Percentiles rank a stretch among this genome's conserved stretches.
Evolutionary conservation across 805 yeast species (phyloP).

Genomic region (Nakazawaea molendinolei): DNA sequence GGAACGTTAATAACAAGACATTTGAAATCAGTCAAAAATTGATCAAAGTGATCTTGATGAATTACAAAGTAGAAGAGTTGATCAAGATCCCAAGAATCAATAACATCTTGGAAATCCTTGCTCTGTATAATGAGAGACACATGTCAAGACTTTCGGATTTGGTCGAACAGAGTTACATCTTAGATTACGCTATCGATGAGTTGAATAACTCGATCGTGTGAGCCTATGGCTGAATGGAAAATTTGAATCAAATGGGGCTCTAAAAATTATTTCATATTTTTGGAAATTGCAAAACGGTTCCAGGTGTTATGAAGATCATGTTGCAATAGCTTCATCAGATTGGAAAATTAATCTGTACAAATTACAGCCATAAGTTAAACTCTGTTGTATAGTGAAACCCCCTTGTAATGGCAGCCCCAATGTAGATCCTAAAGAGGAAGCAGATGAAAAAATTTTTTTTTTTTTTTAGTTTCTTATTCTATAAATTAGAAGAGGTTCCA

Average conservation of each 20-base stretch:
- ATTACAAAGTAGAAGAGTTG: slow-evolving; percentile 48
- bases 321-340: too few relatives aligned
- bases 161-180: slow-evolving; percentile 75
- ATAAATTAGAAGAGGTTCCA: too few relatives aligned
- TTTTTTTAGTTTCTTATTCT: background rate
- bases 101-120: slow-evolving; percentile 61
- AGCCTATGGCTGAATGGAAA: too few relatives aligned
- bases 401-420: too few relatives aligned
- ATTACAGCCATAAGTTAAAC: too few relatives aligned
- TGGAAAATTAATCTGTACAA: too few relatives aligned
- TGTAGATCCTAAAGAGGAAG: background rate
- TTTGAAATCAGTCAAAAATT: slow-evolving; percentile 77
- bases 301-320: too few relatives aligned
- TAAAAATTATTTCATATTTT: too few relatives aligned
- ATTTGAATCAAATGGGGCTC: too few relatives aligned
- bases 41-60: slow-evolving; percentile 55
- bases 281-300: too few relatives aligned
- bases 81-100: slow-evolving; percentile 63
- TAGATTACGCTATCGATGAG: slow-evolving; percentile 79
- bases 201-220: slow-evolving; percentile 48
- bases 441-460: slow-evolving; percentile 1
- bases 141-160: slow-evolving; percentile 67
- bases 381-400: too few relatives aligned
- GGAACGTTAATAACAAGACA: slow-evolving; percentile 88
- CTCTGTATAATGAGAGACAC: slow-evolving; percentile 90